Evolutionary conservation across 805 yeast species (phyloP).

Genomic region (Henningerozyma blattae): DNA sequence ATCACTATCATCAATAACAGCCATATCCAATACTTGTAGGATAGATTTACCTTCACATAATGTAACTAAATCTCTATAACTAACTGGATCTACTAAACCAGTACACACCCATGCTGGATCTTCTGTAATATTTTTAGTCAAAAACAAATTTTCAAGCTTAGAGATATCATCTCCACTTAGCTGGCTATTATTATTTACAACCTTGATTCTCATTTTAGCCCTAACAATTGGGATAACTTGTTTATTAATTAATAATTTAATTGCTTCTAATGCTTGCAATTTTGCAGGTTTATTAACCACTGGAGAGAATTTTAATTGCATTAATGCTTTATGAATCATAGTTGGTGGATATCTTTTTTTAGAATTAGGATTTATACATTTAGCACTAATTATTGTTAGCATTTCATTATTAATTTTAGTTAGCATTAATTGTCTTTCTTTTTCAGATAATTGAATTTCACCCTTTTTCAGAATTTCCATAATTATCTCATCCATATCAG

Average conservation of each 20-base stretch:
- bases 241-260: slow-evolving; percentile 57
- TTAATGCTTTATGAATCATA: slow-evolving; percentile 79
- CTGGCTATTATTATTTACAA: slow-evolving; percentile 41
- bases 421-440: slow-evolving; percentile 71
- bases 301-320: slow-evolving; percentile 68
- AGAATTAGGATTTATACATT: slow-evolving; percentile 82
- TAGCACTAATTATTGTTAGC: slow-evolving; percentile 70
- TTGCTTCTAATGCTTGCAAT: slow-evolving; percentile 84
- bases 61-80: slow-evolving; percentile 59
- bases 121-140: slow-evolving; percentile 30
- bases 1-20: slow-evolving; percentile 57
- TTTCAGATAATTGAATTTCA: slow-evolving; percentile 88
- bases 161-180: slow-evolving; percentile 27
- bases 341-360: slow-evolving; percentile 90
- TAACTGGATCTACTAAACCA: slow-evolving; percentile 77
- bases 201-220: slow-evolving; percentile 81
- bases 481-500: slow-evolving; percentile 64
- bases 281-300: slow-evolving; percentile 67
- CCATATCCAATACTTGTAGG: slow-evolving; percentile 80
- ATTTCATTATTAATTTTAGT: slow-evolving; percentile 72
- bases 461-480: slow-evolving; percentile 80
- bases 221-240: slow-evolving; percentile 89
- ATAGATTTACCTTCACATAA: slow-evolving; percentile 44
- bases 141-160: slow-evolving; percentile 31
- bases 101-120: slow-evolving; percentile 41